Percentiles rank a stretch among this genome's conserved stretches.
Evolutionary conservation across 768 basidiomycete species (phyloP).

Genomic region (Chalciporus pseudorubinellus): DNA sequence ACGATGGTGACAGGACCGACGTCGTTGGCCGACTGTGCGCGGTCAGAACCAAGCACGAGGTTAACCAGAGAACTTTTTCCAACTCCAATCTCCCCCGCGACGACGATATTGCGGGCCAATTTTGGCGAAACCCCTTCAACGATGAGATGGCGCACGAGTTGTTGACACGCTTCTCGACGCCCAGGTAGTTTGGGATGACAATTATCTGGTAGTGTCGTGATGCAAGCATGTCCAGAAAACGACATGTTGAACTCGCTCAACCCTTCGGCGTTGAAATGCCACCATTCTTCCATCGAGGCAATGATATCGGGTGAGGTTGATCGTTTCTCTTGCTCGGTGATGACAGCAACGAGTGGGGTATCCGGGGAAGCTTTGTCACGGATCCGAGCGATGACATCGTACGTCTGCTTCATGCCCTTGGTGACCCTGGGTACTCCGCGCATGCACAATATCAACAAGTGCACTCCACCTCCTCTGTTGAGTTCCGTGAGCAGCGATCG

Average conservation of each 20-base stretch:
- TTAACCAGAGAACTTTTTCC: constrained; percentile 31
- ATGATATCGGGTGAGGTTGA: constrained; percentile 14
- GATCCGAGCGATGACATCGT: constrained; percentile 20
- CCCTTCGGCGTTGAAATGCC: constrained; percentile 29
- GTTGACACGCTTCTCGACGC: constrained; percentile 17
- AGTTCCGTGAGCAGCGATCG: constrained; percentile 27
- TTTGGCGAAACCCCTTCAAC: constrained; percentile 20
- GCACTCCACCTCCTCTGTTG: constrained; percentile 16
- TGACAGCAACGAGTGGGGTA: constrained; percentile 24
- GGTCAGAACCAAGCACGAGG: constrained; percentile 24
- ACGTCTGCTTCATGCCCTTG: constrained; percentile 28
- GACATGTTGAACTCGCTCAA: constrained; percentile 33
- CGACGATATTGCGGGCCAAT: constrained; percentile 20
- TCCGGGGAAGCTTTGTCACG: constrained; percentile 17
- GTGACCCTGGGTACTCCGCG: constrained; percentile 26
- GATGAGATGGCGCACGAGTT: constrained; percentile 14
- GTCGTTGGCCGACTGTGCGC: constrained; percentile 14
- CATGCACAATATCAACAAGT: constrained; percentile 28
- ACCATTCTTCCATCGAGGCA: constrained; percentile 38
- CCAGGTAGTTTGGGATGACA: constrained; percentile 22
- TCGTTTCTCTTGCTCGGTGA: constrained; percentile 35
- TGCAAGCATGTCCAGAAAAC: constrained; percentile 28
- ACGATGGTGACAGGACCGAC: constrained; percentile 18
- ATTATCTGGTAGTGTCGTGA: constrained; percentile 19
- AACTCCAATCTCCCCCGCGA: constrained; percentile 28